phyloP scores from a whole-genome alignment of 805 yeast species.

The Kodamaea restingae region DNA sequence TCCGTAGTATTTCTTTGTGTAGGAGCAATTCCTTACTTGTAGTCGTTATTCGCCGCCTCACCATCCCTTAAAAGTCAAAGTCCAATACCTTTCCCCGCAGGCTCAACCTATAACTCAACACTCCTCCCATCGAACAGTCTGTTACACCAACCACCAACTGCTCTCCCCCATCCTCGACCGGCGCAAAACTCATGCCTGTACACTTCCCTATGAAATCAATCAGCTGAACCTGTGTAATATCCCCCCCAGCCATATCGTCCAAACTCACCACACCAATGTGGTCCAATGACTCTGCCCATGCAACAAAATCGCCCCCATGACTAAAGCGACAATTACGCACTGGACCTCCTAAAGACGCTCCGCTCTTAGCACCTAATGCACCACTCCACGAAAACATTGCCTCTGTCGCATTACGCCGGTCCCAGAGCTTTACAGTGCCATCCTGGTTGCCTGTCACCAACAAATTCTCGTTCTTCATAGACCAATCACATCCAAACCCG shows the following conservation, averaged over 20 bases:
- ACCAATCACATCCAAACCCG: constrained; percentile 62
- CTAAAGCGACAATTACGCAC: constrained; percentile 52
- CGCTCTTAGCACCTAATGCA: constrained; percentile 24
- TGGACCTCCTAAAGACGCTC: constrained; percentile 38
- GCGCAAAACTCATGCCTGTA: constrained; percentile 49
- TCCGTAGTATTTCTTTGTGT: too few species aligned
- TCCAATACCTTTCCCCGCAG: constrained; percentile 34
- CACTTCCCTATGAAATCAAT: constrained; percentile 57
- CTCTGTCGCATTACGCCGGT: constrained; percentile 34
- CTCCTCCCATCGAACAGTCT: constrained; percentile 56
- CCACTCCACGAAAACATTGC: constrained; percentile 34
- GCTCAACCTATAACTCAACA: constrained; percentile 44
- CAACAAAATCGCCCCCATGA: constrained; percentile 39
- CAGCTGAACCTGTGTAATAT: constrained; percentile 36
- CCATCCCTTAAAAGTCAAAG: too few species aligned
- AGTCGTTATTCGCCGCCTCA: too few species aligned
- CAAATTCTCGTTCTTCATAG: constrained; percentile 33
- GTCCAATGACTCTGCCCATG: constrained; percentile 59
- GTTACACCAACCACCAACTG: constrained; percentile 50
- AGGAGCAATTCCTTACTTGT: too few species aligned
- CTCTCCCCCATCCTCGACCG: constrained; percentile 43
- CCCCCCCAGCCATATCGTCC: constrained; percentile 20
- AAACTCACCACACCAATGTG: constrained; percentile 49
- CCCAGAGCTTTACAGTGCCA: constrained; percentile 52
- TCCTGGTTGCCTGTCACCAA: constrained; percentile 61